phyloP scores from a whole-genome alignment of 805 yeast genomes.

The Starmera quercuum region DNA sequence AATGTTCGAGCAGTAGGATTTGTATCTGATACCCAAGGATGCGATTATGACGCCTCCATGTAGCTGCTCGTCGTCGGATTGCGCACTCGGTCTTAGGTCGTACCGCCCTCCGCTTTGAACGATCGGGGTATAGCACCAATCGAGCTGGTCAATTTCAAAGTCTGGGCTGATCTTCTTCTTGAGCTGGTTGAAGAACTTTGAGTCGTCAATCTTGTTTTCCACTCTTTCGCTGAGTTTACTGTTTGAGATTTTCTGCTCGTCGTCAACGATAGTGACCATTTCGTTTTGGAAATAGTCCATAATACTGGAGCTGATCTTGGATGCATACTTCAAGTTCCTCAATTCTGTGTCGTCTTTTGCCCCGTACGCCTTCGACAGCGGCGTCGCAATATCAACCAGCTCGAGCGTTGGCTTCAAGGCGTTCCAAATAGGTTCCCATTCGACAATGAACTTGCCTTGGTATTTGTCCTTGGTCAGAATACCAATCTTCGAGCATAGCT shows the following conservation, averaged over 20 bases:
- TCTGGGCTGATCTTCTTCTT: conserved; percentile 54
- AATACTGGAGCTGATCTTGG: conserved; percentile 70
- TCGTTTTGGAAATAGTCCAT: conserved; percentile 82
- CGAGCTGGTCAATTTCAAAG: conserved; percentile 69
- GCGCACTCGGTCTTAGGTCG: conserved; percentile 79
- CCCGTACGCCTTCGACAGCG: conserved; percentile 54
- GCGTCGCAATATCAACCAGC: conserved; percentile 45
- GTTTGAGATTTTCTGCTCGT: conserved; percentile 71
- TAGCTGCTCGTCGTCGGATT: conserved; percentile 56
- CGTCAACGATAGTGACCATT: conserved; percentile 82
- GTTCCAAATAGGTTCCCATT: conserved; percentile 52
- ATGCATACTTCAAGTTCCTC: conserved; percentile 54
- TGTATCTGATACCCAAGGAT: conserved; percentile 80
- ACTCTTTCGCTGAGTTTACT: conserved; percentile 64
- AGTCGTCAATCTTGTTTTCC: conserved; percentile 76
- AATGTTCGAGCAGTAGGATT: conserved; percentile 80
- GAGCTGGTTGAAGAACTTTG: conserved; percentile 51
- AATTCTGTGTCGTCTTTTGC: conserved; percentile 76
- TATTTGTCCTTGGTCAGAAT: conserved; percentile 67
- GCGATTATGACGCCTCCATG: conserved; percentile 77
- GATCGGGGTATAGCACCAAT: conserved; percentile 92
- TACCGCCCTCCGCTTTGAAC: conserved; percentile 83
- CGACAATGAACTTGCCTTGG: conserved; percentile 77
- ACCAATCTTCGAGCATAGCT: conserved; percentile 48
- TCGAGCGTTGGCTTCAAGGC: conserved; percentile 31